Conservation (phyloP, 352 stramenopile genomes). For the Pythium insidiosum region DNA sequence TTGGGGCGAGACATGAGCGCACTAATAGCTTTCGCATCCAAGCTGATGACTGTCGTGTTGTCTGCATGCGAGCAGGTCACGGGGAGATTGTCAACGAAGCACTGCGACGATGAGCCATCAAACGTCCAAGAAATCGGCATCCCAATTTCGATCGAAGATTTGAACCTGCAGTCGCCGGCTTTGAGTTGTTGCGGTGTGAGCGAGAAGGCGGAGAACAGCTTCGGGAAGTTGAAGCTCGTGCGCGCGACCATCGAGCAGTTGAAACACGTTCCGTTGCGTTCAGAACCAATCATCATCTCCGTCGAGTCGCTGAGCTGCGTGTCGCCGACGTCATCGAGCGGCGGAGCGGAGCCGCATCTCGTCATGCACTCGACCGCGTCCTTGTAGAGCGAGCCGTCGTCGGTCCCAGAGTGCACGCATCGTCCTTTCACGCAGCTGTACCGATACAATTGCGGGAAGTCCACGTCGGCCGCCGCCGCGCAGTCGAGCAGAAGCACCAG, state of each 20-base stretch:
- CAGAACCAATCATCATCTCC: constrained; percentile 34
- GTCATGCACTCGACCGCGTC: constrained; percentile 48
- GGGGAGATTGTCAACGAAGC: constrained; percentile 16
- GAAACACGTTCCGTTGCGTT: constrained; percentile 58
- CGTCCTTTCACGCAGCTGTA: constrained; percentile 42
- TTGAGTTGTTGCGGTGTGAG: constrained; percentile 32
- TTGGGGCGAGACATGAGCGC: constrained; percentile 24
- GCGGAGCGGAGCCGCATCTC: constrained; percentile 27
- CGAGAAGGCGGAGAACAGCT: constrained; percentile 57
- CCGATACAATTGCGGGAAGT: constrained; percentile 24
- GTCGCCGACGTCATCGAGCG: constrained; percentile 33
- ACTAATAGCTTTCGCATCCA: constrained; percentile 26
- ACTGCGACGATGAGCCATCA: constrained; percentile 26
- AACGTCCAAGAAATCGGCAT: constrained; percentile 55
- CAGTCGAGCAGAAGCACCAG: background rate
- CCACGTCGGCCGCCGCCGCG: background rate
- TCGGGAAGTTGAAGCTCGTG: constrained; percentile 66
- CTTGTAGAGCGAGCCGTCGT: constrained; percentile 12
- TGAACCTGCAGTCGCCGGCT: constrained; percentile 32
- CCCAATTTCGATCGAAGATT: constrained; percentile 32
- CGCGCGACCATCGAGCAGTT: constrained; percentile 51
- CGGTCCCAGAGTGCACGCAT: constrained; percentile 30
- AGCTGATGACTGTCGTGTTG: constrained; percentile 43
- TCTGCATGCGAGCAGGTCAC: constrained; percentile 38
- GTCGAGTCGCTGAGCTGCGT: constrained; percentile 40